Evolutionary conservation across 805 yeast genomes (phyloP).

Genomic region (Lachancea quebecensis): DNA sequence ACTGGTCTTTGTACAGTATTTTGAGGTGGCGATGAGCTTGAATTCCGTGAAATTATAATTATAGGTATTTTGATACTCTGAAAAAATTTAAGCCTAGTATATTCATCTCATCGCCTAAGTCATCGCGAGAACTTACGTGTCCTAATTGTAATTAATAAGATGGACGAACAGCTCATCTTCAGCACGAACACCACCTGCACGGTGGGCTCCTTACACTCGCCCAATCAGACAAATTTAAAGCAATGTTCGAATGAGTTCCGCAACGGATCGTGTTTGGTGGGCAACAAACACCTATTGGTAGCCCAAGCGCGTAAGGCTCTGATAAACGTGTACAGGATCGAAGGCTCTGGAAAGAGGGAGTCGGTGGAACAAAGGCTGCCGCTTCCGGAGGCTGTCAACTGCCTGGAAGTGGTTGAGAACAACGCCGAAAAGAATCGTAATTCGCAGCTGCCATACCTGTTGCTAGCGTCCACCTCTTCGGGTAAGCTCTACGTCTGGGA

Average conservation of each 20-base stretch:
- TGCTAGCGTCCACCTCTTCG: conserved; percentile 53
- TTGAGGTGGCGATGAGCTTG: background rate
- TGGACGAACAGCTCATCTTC: conserved; percentile 29
- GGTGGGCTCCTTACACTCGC: conserved; percentile 24
- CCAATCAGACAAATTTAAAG: conserved; percentile 27
- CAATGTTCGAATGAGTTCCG: conserved; percentile 39
- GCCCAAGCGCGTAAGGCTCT: conserved; percentile 69
- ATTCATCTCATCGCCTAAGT: conserved; percentile 19
- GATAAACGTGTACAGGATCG: conserved; percentile 59
- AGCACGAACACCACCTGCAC: conserved; percentile 27
- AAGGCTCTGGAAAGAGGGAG: conserved; percentile 32
- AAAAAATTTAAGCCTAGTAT: conserved; percentile 7
- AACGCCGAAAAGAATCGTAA: conserved; percentile 11
- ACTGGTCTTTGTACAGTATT: background rate
- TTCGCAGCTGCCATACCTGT: conserved; percentile 45
- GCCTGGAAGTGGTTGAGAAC: conserved; percentile 32
- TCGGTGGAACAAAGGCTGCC: conserved; percentile 75
- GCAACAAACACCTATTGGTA: conserved; percentile 52
- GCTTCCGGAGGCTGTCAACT: conserved; percentile 68
- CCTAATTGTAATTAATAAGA: conserved; percentile 2
- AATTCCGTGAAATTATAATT: background rate
- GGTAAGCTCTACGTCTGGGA: conserved; percentile 88
- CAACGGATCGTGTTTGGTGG: conserved; percentile 48
- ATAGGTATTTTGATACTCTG: background rate
- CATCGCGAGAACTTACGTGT: conserved; percentile 7